Percentiles rank a stretch among this genome's conserved stretches.
Conservation (phyloP, 371 early-diverging fungal genomes). For the Batkoa obscura region DNA sequence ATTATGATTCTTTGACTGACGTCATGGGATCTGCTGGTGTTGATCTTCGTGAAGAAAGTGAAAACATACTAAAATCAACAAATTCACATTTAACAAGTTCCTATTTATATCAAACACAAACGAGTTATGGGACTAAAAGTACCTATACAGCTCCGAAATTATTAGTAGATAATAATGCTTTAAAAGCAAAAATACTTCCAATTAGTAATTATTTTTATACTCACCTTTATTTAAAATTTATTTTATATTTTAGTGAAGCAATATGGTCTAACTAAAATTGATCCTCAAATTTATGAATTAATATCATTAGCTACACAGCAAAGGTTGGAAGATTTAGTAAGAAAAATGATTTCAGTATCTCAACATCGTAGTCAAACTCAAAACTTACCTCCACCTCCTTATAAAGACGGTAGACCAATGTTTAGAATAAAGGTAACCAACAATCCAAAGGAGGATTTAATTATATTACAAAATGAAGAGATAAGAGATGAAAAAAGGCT, state of each 20-base stretch:
- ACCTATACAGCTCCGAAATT: no score
- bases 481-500: no score
- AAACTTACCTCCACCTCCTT: neutral
- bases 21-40: conserved; percentile 73
- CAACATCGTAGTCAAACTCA: conserved; percentile 43
- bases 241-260: no score
- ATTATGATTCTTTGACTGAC: conserved; percentile 46
- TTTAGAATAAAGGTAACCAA: conserved; percentile 38
- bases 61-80: conserved; percentile 19
- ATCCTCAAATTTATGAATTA: conserved; percentile 21
- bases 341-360: conserved; percentile 38
- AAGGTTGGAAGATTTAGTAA: conserved; percentile 32
- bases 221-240: no score
- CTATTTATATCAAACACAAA: no score
- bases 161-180: no score
- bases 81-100: no score
- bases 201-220: no score
- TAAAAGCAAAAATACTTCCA: no score
- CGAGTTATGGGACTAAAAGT: no score
- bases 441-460: conserved; percentile 27
- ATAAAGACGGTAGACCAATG: conserved; percentile 23
- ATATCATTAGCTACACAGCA: conserved; percentile 45
- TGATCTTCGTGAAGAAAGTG: conserved; percentile 33
- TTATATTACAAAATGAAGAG: no score
- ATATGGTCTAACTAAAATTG: no score